Base-by-base conservation (phyloP, 768 basidiomycete species). In the Boletus fagicola region DNA sequence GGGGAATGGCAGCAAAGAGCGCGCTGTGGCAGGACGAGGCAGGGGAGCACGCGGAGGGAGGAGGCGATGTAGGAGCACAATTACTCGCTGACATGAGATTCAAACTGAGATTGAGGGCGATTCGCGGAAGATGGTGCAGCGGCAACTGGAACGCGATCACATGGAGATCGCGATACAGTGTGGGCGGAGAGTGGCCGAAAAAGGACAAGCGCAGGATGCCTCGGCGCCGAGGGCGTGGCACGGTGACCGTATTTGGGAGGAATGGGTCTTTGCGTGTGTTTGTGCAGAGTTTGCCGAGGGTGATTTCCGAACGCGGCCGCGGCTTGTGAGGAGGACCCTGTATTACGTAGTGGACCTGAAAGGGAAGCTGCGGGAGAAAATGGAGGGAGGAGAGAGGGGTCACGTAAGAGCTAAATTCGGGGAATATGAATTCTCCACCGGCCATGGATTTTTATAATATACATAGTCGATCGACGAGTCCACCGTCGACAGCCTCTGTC, bases 201-300 rank as follows among this genome's bases (percentile, higher is more conserved):
- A 67, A 66, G 70, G 72, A 62, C 57, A 64, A 39, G 60, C 39
- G 46, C 55, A 66, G 53, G 62, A 58, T 45, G 63, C 76, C 75
- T 75, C 75, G 76, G 75, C 75, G 75, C 76, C 75, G 75, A 77
- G 75, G 76, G 59, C 59, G 59, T 70, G 72, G 73, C 61, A 62
- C 61, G 60, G 53, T 46, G 44, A 20, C 69, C 62, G 51, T 20
- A 60, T 67, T 56, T 66, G 61, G 68, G 20, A 16, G 13, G 36
- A 56, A 60, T 50, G 39, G 36, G 22, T 73, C 11, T 73, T 63
- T 18, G 35, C 16, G n/a, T 0, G 0, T 71, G 2, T 72, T 72
- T 70, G 50, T 39, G 16, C 40, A 61, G 56, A 65, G 62, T 71
- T 72, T 71, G 64, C 71, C 68, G 72, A 74, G 60, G 70, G 71